These are phyloP conservation scores for Platanthera zijinensis DNA, from an alignment of 106 monocot species.

Conservation along the genomic window DNA sequence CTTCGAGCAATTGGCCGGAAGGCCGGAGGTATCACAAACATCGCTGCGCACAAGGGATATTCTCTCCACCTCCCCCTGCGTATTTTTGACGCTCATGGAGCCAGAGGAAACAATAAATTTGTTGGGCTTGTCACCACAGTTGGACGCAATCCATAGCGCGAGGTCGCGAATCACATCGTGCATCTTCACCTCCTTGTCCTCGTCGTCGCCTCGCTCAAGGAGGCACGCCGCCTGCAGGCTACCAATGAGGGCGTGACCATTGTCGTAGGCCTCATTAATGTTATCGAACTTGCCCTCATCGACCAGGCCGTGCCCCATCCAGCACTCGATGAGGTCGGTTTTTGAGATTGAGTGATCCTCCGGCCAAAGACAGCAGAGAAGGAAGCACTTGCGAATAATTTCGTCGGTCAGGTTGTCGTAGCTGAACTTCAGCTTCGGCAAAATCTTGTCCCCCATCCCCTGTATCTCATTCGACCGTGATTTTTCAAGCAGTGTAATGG, in stretches of 20 bases:
- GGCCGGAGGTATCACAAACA: neutral
- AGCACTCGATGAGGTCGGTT: constrained; percentile 18
- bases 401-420: constrained; percentile 26
- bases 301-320: constrained; percentile 26
- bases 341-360: constrained; percentile 1
- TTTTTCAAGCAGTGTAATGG: neutral
- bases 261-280: no score
- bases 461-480: neutral
- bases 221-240: no score
- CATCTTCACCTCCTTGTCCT: neutral
- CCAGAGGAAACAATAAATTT: neutral
- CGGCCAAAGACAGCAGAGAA: constrained; percentile 23
- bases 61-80: constrained; percentile 4
- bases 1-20: constrained; percentile 2
- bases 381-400: constrained; percentile 15
- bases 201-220: neutral
- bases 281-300: neutral
- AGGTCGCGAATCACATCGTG: constrained; percentile 7
- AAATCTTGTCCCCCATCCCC: neutral
- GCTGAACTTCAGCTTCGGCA: constrained; percentile 16
- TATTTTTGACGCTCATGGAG: neutral
- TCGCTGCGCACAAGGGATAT: constrained; percentile 8
- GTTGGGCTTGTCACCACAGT: neutral
- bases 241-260: no score
- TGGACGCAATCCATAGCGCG: constrained; percentile 9